These are phyloP conservation scores for Podochytrium sp. DNA, from an alignment of 192 early-diverging fungal species.

Conservation along the genomic window DNA sequence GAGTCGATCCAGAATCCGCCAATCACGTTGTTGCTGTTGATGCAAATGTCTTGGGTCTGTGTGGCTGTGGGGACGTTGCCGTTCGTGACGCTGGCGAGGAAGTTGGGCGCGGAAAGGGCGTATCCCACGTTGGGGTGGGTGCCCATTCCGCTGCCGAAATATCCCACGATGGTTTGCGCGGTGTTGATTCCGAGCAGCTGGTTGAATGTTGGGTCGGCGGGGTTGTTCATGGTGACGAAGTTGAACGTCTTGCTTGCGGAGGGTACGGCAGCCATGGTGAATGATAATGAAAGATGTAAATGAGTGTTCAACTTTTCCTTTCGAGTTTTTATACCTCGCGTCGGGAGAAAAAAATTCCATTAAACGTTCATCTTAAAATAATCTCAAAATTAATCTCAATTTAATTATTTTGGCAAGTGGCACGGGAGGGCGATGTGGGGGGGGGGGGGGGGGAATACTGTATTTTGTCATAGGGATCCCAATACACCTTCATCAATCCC, in stretches of 20 bases:
- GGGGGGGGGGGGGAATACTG: too few species aligned
- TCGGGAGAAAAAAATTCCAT: background rate
- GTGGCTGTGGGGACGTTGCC: background rate
- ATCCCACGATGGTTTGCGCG: background rate
- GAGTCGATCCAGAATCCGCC: background rate
- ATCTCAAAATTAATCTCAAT: background rate
- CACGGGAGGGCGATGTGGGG: too few species aligned
- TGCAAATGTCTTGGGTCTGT: slow-evolving; percentile 5
- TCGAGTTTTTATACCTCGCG: too few species aligned
- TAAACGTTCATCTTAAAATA: background rate
- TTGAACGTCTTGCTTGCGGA: slow-evolving; percentile 5
- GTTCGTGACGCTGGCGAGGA: background rate
- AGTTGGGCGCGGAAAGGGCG: background rate
- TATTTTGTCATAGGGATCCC: too few species aligned
- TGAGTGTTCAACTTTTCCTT: background rate
- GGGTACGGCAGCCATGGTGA: background rate
- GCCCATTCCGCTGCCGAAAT: slow-evolving; percentile 1
- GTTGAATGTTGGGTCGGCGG: slow-evolving; percentile 4
- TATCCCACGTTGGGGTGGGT: slow-evolving; percentile 9
- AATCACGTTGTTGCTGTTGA: background rate
- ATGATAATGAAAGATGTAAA: background rate
- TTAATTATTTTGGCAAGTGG: background rate
- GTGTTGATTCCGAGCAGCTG: slow-evolving; percentile 16
- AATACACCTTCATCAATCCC: slow-evolving; percentile 33
- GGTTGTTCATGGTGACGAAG: slow-evolving; percentile 6